phyloP scores from a whole-genome alignment of 2,329 filamentous ascomycete genomes.

The Botryotinia convoluta region DNA sequence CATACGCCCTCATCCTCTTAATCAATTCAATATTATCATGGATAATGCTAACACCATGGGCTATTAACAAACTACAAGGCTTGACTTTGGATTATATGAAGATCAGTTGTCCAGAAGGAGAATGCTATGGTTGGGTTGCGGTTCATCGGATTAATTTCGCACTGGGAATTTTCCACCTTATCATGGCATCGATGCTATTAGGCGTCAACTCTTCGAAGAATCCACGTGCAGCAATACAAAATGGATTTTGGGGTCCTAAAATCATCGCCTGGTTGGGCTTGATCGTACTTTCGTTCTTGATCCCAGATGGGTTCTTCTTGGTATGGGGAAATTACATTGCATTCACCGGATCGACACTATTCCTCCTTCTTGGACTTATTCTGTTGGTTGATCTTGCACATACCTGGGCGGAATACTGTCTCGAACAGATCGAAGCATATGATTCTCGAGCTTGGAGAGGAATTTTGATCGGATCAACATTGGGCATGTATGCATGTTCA shows the following conservation, averaged over 20 bases:
- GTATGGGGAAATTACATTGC: constrained; percentile 95
- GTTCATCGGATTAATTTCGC: constrained; percentile 98
- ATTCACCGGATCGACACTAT: constrained; percentile 83
- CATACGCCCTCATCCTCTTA: constrained; percentile 89
- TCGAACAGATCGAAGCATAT: constrained; percentile 85
- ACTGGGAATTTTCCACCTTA: constrained; percentile 86
- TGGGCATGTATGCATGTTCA: constrained; percentile 89
- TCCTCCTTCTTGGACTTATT: constrained; percentile 87
- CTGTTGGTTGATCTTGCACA: constrained; percentile 93
- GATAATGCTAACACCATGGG: constrained; percentile 99
- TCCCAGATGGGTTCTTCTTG: constrained; percentile 91
- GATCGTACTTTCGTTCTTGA: constrained; percentile 89
- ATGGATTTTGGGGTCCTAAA: constrained; percentile 99
- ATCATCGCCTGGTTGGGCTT: constrained; percentile 83
- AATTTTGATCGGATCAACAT: constrained; percentile 84
- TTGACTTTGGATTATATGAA: constrained; percentile 94
- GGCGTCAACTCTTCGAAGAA: constrained; percentile 86
- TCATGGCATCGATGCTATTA: constrained; percentile 79
- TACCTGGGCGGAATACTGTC: constrained; percentile 94
- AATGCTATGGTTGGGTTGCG: constrained; percentile 93
- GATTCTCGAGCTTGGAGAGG: constrained; percentile 83
- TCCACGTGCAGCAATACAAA: constrained; percentile 83
- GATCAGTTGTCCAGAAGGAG: constrained; percentile 84
- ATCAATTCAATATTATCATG: constrained; percentile 96
- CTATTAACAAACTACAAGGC: constrained; percentile 90